Base-by-base conservation (phyloP, 1,284 basidiomycete species). In the Pseudozyma thailandica region DNA sequence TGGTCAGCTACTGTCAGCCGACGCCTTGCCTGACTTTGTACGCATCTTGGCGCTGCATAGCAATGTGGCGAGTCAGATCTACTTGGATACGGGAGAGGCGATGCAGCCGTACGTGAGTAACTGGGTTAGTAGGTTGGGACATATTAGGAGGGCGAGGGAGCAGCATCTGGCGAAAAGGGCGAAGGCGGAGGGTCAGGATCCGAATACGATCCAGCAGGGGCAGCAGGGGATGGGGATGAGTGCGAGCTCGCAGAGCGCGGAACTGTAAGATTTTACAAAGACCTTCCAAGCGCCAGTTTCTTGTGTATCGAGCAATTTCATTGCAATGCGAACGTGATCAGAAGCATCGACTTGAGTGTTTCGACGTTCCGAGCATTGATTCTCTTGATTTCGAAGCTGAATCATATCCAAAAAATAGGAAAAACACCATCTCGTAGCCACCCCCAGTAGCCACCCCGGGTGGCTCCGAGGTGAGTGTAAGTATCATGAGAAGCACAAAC, bases 1-100 rank as follows among this genome's bases (percentile, higher is more conserved):
- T 39, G 80, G 80, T 3, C 72, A 80, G 53, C 61, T 82, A 27
- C 52, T 82, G 15, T 76, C 72, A 13, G 77, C 77, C 12, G 72
- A 68, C 16, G 64, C 75, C 5, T 50, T 82, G 35, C 63, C 81
- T 1, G 61, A 37, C 50, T 82, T 82, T 56, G 80, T 82, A 5
- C 52, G 81, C 18, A 75, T 75, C 43, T 46, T 82, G 16, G 78
- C 78, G 15, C 63, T 82, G 59, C 74, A 81, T 43, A 69, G 71
- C 47, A 79, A 80, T 47, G 62, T 82, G 15, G 77, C 81, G 46
- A 77, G 77, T 44, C 81, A 81, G 56, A 82, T 82, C 50, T 79
- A 71, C 42, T 42, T 78, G 28, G 80, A 79, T 39, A 81, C 81
- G 42, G 80, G 73, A 46, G 77, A 78, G 39, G 74, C 74, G 2